A percentile compares a stretch with the other conserved stretches of the same genome.
Evolutionary conservation across 306 rosid species (phyloP).

Genomic region (Prunus davidiana): DNA sequence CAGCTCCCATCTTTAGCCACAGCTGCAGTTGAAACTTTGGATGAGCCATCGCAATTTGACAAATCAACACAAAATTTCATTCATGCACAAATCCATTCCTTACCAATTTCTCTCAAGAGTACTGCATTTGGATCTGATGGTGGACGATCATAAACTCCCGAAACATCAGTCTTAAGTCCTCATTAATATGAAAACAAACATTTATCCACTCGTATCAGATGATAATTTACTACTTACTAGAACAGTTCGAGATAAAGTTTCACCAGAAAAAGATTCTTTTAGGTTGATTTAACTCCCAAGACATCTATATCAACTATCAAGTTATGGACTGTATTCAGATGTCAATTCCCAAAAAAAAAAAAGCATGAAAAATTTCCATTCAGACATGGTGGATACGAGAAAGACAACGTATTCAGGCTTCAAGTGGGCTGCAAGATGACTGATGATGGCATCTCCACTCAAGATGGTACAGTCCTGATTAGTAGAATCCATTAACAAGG

Average conservation of each 20-base stretch:
- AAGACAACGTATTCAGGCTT: slow-evolving; percentile 72
- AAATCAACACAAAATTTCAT: background rate
- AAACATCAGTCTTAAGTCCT: slow-evolving; percentile 77
- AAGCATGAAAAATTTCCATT: slow-evolving; percentile 27
- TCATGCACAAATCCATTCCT: slow-evolving; percentile 9
- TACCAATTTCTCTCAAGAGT: slow-evolving; percentile 80
- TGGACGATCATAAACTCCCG: slow-evolving; percentile 87
- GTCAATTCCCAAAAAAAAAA: background rate
- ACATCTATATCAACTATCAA: slow-evolving; percentile 9
- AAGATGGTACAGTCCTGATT: slow-evolving; percentile 85
- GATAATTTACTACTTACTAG: background rate
- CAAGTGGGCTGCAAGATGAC: slow-evolving; percentile 71
- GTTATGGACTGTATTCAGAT: background rate
- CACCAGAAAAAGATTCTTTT: no score
- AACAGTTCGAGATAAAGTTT: background rate
- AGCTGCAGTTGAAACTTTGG: slow-evolving; percentile 41
- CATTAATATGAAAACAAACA: slow-evolving; percentile 39
- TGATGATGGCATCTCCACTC: slow-evolving; percentile 92
- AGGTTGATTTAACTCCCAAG: background rate
- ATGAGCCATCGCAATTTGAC: background rate
- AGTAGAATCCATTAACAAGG: background rate
- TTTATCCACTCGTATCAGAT: slow-evolving; percentile 9
- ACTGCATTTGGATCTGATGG: slow-evolving; percentile 68
- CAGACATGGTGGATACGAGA: slow-evolving; percentile 42
- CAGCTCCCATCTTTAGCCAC: slow-evolving; percentile 73